These are phyloP conservation scores for Metschnikowia kofuensis DNA, from an alignment of 805 yeast genomes.

Conservation along the genomic window DNA sequence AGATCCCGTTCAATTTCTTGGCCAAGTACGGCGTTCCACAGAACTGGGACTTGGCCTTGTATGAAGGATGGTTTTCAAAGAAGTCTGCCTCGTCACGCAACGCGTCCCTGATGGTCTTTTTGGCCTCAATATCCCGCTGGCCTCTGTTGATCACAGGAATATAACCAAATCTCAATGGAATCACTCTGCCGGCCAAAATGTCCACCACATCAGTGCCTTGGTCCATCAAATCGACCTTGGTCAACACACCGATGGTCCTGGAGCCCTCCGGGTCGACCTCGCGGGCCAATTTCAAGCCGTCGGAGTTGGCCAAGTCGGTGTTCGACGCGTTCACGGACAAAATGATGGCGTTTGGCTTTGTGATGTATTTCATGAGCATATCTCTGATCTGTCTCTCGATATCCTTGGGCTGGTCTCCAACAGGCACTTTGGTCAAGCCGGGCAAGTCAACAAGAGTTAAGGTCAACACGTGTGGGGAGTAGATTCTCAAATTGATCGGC, in stretches of 20 bases:
- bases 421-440: conserved; percentile 97
- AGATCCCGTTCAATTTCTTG: conserved; percentile 81
- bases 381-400: conserved; percentile 93
- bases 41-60: conserved; percentile 88
- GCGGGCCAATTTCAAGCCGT: conserved; percentile 92
- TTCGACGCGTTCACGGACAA: conserved; percentile 84
- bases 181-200: conserved; percentile 90
- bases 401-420: conserved; percentile 98
- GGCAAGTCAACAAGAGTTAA: conserved; percentile 95
- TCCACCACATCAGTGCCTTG: conserved; percentile 97
- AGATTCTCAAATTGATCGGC: conserved; percentile 91
- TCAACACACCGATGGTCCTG: conserved; percentile 94
- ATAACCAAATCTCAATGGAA: conserved; percentile 92
- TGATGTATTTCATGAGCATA: conserved; percentile 87
- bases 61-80: conserved; percentile 87
- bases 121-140: conserved; percentile 88
- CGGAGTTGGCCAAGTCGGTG: conserved; percentile 95
- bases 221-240: conserved; percentile 96
- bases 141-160: conserved; percentile 93
- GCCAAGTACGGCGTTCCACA: conserved; percentile 99
- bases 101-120: conserved; percentile 86
- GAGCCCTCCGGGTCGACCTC: conserved; percentile 97
- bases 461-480: conserved; percentile 90
- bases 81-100: conserved; percentile 73
- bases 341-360: conserved; percentile 93